A percentile compares a stretch with the other conserved stretches of the same genome.
Evolutionary conservation across 2,329 filamentous ascomycete genomes (phyloP).

Genomic region (Aspergillus brunneoviolaceus): DNA sequence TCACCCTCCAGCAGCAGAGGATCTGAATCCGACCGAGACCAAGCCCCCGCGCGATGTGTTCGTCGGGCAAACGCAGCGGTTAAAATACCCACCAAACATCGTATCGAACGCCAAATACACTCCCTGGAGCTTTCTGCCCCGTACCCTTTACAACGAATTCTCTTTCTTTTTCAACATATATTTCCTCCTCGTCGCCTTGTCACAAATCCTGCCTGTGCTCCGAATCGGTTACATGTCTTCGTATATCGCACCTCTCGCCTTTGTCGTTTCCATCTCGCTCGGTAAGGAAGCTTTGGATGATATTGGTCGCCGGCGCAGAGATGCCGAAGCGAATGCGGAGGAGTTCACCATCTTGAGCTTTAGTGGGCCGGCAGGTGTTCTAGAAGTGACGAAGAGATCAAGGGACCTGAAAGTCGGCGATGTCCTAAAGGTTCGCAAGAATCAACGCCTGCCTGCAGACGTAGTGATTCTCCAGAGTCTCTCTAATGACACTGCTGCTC

Average conservation of each 20-base stretch:
- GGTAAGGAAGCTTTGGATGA: slow-evolving; percentile 97
- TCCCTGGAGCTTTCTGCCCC: slow-evolving; percentile 85
- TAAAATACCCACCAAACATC: slow-evolving; percentile 82
- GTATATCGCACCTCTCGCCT: slow-evolving; percentile 87
- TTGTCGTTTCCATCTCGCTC: slow-evolving; percentile 87
- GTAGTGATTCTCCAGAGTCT: slow-evolving; percentile 88
- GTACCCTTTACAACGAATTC: slow-evolving; percentile 97
- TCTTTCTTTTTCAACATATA: slow-evolving; percentile 99
- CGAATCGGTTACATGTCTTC: slow-evolving; percentile 93
- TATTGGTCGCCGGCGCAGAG: slow-evolving; percentile 77
- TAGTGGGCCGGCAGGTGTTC: slow-evolving; percentile 49
- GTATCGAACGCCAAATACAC: slow-evolving; percentile 99
- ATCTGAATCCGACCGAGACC: slow-evolving; percentile 41
- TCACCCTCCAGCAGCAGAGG: slow-evolving; percentile 29
- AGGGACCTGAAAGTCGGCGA: slow-evolving; percentile 91
- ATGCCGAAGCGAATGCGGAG: slow-evolving; percentile 93
- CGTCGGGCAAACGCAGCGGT: slow-evolving; percentile 70
- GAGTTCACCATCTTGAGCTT: slow-evolving; percentile 77
- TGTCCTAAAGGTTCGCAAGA: slow-evolving; percentile 87
- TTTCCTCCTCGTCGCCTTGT: slow-evolving; percentile 90
- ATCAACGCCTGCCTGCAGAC: slow-evolving; percentile 90
- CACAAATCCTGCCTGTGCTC: slow-evolving; percentile 84
- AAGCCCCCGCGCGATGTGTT: slow-evolving; percentile 68
- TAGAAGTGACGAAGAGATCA: slow-evolving; percentile 76
- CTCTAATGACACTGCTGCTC: slow-evolving; percentile 51